Evolutionary conservation across 2,329 filamentous ascomycete species (phyloP).

Genomic region (Phialophora verrucosa): DNA sequence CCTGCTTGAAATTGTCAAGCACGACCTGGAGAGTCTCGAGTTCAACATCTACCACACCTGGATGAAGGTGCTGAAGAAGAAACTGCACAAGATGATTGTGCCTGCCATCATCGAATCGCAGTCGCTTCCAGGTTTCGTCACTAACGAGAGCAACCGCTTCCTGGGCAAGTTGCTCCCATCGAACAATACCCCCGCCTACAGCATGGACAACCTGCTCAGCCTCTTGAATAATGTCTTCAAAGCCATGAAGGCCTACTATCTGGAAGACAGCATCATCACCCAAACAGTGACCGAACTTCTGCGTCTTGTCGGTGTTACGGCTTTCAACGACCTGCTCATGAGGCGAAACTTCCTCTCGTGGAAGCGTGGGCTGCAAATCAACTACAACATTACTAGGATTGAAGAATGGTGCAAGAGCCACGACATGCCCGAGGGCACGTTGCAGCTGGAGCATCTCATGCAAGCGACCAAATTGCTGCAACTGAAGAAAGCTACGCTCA

Average conservation of each 20-base stretch:
- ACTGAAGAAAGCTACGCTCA: constrained; percentile 97
- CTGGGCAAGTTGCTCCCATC: constrained; percentile 93
- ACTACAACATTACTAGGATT: constrained; percentile 99
- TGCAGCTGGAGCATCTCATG: constrained; percentile 98
- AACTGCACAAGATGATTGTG: constrained; percentile 99
- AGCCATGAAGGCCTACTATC: constrained; percentile 98
- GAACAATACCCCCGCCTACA: constrained; percentile 91
- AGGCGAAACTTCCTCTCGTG: constrained; percentile 97
- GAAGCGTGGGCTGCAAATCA: constrained; percentile 99
- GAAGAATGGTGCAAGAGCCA: constrained; percentile 99
- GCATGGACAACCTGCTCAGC: constrained; percentile 98
- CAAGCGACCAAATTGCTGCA: constrained; percentile 96
- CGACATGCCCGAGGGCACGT: constrained; percentile 97
- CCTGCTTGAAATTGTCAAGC: constrained; percentile 96
- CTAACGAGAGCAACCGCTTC: constrained; percentile 97
- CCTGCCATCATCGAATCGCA: constrained; percentile 99
- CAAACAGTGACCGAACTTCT: constrained; percentile 95
- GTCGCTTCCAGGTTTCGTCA: constrained; percentile 96
- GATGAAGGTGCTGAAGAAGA: constrained; percentile 99
- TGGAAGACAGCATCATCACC: constrained; percentile 94
- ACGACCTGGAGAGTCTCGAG: constrained; percentile 95
- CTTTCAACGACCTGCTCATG: constrained; percentile 98
- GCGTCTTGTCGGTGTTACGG: constrained; percentile 90
- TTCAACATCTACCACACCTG: constrained; percentile 99
- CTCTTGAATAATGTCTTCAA: constrained; percentile 96